Evolutionary conservation across 2,329 filamentous ascomycete species (phyloP), one percentile per base, ranked within the genome.

Genomic region (Diplodia mutila): DNA sequence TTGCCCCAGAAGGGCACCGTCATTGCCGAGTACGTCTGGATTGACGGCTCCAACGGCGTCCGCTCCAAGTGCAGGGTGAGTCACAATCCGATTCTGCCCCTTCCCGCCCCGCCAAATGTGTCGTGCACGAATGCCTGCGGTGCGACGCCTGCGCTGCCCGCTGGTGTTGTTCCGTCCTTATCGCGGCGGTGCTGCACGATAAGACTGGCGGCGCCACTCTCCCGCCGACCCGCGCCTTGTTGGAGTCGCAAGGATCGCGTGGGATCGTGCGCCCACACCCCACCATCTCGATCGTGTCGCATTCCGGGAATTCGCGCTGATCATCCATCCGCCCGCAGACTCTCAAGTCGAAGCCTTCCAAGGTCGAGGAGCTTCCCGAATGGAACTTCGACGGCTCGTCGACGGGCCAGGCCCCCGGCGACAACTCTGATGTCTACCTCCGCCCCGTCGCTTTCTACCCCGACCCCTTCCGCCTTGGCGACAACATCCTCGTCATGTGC

Each of bases 351-450:
- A 81, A 86, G 76, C 84, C 86, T 73, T 77, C 77, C 48, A 84
- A 80, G 69, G 80, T 89, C 70, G 85, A 87, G 68, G 89, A 91
- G 71, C 89, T 92, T 70, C 87, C 90, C 75, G 89, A 92, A 82
- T 92, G 90, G 90, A 92, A 91, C 84, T 92, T 92, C 76, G 90
- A 92, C 80, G 94, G 94, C 77, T 97, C 93, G 68, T 97, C 93
- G 16, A 97, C 93, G 73, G 90, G 87, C 73, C 94, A 98, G 83
- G 94, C 94, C 59, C 92, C 93, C 49, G 93, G 94, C 76, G 91
- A 96, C 82, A 95, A 98, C 89, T 97, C 93, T 57, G 94, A 98
- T 83, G 92, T 97, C 85, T 97, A 97, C 88, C 92, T 98, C 74
- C 91, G 92, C 78, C 94, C 94, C 69, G 88, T 91, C 71, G 92